These are phyloP conservation scores for Coemansia furcata DNA, from an alignment of 192 early-diverging fungal genomes.

Conservation along the genomic window DNA sequence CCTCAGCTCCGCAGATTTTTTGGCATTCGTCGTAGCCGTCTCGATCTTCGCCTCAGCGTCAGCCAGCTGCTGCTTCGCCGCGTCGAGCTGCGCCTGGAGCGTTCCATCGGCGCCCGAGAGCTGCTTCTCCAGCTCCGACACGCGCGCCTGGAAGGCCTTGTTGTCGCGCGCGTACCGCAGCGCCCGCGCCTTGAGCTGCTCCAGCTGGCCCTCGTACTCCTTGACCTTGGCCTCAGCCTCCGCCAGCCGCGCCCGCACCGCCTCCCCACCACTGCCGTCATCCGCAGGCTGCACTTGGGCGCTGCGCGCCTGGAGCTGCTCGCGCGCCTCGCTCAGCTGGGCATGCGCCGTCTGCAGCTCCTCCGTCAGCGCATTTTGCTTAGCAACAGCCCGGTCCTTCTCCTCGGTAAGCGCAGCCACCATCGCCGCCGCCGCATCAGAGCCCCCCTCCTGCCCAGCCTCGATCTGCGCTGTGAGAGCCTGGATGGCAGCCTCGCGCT, in stretches of 20 bases:
- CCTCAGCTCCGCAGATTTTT: constrained; percentile 49
- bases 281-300: background rate
- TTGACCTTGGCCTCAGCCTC: constrained; percentile 39
- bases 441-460: constrained; percentile 1
- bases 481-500: constrained; percentile 33
- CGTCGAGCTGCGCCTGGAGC: constrained; percentile 34
- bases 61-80: constrained; percentile 37
- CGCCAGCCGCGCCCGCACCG: constrained; percentile 51
- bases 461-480: constrained; percentile 25
- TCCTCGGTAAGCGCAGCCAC: constrained; percentile 29
- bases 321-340: constrained; percentile 17
- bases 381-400: constrained; percentile 44
- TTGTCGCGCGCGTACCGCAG: constrained; percentile 41
- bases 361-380: constrained; percentile 24
- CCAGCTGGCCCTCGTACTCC: constrained; percentile 34
- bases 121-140: constrained; percentile 28
- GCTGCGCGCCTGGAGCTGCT: constrained; percentile 9
- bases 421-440: constrained; percentile 3
- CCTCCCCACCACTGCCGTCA: constrained; percentile 5
- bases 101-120: constrained; percentile 6
- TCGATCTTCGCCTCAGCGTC: constrained; percentile 48
- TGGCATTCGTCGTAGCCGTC: constrained; percentile 27
- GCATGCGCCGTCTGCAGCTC: constrained; percentile 16
- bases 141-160: constrained; percentile 34
- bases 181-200: constrained; percentile 40